Conservation (phyloP, 345 rosid species). For the Lumnitzera racemosa region DNA sequence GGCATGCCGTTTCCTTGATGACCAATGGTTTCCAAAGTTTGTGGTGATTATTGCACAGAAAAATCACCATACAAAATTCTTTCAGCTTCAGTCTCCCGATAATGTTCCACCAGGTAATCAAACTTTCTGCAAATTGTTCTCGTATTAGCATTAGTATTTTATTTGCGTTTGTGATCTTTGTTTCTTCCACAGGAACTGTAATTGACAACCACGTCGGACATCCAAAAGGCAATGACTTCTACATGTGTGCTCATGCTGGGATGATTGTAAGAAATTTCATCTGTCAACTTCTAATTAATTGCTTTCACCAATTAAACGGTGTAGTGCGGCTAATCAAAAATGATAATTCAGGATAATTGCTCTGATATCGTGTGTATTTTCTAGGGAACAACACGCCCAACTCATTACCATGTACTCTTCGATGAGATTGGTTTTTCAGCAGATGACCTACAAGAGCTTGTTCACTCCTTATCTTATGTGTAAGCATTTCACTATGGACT, state of each 20-base stretch:
- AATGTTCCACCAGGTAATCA: constrained; percentile 32
- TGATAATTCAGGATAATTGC: too few species aligned
- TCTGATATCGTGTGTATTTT: too few species aligned
- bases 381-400: constrained; percentile 27
- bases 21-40: constrained; percentile 20
- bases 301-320: not conserved
- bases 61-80: constrained; percentile 30
- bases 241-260: constrained; percentile 38
- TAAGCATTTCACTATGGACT: constrained; percentile 6
- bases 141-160: too few species aligned
- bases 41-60: constrained; percentile 26
- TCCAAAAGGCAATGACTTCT: constrained; percentile 34
- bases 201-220: constrained; percentile 32
- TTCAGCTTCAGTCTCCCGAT: constrained; percentile 16
- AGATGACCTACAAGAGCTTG: constrained; percentile 28
- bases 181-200: constrained; percentile 25
- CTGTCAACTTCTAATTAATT: not conserved
- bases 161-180: not conserved
- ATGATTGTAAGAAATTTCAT: constrained; percentile 30
- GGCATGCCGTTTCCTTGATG: constrained; percentile 29
- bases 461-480: constrained; percentile 32
- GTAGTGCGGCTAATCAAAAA: not conserved
- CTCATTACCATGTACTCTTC: constrained; percentile 23
- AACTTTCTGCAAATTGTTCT: not conserved
- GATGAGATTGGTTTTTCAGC: constrained; percentile 25